These are phyloP conservation scores for Fraxinus xanthoxyloides DNA, from an alignment of 305 asterid species.

Conservation along the genomic window DNA sequence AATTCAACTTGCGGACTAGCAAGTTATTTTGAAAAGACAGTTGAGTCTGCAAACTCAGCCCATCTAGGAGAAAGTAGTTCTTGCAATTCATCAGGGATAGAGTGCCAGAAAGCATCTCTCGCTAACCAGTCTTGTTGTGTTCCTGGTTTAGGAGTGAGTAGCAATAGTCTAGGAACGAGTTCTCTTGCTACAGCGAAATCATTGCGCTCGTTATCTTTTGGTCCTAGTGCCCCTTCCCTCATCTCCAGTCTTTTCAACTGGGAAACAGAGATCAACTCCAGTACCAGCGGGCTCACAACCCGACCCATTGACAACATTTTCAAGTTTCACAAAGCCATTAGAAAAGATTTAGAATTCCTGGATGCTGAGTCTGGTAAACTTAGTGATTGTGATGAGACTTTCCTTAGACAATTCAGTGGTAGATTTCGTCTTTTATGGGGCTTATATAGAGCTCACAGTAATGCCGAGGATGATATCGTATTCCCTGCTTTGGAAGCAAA, in stretches of 20 bases:
- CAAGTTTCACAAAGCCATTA: slow-evolving; percentile 92
- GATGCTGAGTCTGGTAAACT: slow-evolving; percentile 86
- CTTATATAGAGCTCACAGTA: slow-evolving; percentile 93
- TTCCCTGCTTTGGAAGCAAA: slow-evolving; percentile 97
- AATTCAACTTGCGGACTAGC: slow-evolving; percentile 31
- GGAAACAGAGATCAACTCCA: slow-evolving; percentile 70
- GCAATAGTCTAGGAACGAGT: slow-evolving; percentile 58
- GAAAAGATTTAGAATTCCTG: slow-evolving; percentile 90
- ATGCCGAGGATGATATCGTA: slow-evolving; percentile 98
- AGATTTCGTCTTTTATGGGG: slow-evolving; percentile 95
- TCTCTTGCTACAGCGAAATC: slow-evolving; percentile 74
- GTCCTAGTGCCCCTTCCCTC: slow-evolving; percentile 84
- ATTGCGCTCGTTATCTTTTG: slow-evolving; percentile 71
- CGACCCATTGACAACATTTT: slow-evolving; percentile 93
- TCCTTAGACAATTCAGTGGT: slow-evolving; percentile 81
- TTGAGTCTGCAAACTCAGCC: slow-evolving; percentile 36
- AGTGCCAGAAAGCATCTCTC: slow-evolving; percentile 43
- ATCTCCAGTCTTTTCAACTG: slow-evolving; percentile 90
- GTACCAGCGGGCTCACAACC: slow-evolving; percentile 45
- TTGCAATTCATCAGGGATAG: slow-evolving; percentile 35
- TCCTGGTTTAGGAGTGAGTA: slow-evolving; percentile 88
- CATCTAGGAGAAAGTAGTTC: slow-evolving; percentile 36
- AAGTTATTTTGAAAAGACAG: slow-evolving; percentile 34
- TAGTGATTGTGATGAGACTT: slow-evolving; percentile 65
- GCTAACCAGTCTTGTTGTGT: slow-evolving; percentile 82